Conservation (phyloP, 176 grass and related monocot genomes). For the Dendrocalamus sinicus region DNA sequence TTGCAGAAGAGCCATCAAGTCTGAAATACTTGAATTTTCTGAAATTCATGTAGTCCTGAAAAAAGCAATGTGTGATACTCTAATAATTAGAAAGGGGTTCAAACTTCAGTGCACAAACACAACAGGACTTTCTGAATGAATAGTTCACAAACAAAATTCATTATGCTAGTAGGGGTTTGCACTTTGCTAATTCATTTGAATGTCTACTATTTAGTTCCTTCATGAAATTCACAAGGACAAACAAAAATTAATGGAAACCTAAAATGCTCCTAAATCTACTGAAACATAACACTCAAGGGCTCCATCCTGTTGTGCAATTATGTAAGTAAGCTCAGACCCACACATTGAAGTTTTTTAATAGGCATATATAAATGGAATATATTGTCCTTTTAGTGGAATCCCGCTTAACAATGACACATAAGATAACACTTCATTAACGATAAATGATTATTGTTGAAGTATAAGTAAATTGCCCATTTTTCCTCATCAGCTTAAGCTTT, state of each 20-base stretch:
- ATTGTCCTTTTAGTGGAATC: background rate
- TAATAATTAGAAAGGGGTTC: background rate
- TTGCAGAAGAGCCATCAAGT: constrained; percentile 93
- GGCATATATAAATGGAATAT: constrained; percentile 3
- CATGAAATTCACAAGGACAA: background rate
- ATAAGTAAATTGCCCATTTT: too few species aligned
- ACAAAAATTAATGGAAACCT: constrained; percentile 20
- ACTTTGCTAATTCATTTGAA: constrained; percentile 15
- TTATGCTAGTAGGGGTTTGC: background rate
- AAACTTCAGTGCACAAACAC: background rate
- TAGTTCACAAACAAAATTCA: constrained; percentile 15
- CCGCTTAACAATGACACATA: background rate
- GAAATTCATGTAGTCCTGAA: constrained; percentile 99
- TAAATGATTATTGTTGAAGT: background rate
- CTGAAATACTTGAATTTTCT: constrained; percentile 99
- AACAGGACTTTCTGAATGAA: constrained; percentile 3
- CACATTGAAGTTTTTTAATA: constrained; percentile 19
- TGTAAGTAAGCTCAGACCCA: background rate
- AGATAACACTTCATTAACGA: background rate
- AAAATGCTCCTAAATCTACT: constrained; percentile 17
- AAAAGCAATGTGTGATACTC: constrained; percentile 34
- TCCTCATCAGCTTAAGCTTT: too few species aligned
- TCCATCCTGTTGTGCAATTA: background rate
- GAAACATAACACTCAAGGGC: background rate
- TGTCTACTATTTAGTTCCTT: constrained; percentile 4